Conservation (phyloP, 208 protist species). For the Trypanosoma melophagium region DNA sequence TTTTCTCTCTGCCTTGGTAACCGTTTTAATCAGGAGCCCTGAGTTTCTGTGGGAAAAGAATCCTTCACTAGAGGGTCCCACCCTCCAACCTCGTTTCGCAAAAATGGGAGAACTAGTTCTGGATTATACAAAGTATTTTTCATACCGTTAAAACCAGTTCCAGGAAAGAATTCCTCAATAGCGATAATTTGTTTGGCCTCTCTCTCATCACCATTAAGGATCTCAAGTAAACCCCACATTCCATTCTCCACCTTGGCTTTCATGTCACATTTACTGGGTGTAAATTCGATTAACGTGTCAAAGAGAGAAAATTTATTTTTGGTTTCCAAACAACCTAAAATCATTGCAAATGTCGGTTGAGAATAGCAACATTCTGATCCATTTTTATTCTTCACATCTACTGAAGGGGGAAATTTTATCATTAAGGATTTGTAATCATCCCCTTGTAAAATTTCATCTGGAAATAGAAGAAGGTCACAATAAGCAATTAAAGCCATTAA, state of each 20-base stretch:
- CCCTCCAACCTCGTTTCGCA: not conserved
- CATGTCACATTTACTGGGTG: not conserved
- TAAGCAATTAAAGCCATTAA: constrained; percentile 12
- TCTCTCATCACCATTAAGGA: constrained; percentile 8
- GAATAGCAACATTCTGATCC: not conserved
- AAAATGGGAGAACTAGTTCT: not conserved
- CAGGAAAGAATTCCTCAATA: constrained; percentile 13
- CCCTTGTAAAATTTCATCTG: not conserved
- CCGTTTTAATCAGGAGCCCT: too few species aligned
- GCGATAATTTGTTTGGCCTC: not conserved
- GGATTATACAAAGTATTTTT: constrained; percentile 5
- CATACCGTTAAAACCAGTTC: constrained; percentile 14
- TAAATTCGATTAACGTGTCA: not conserved
- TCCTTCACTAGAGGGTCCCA: too few species aligned
- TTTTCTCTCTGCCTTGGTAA: too few species aligned
- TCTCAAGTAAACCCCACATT: constrained; percentile 11
- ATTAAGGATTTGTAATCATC: constrained; percentile 5
- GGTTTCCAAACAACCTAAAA: not conserved
- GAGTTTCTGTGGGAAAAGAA: too few species aligned
- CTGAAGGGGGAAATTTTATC: not conserved
- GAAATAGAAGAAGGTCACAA: constrained; percentile 18
- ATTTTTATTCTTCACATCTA: not conserved
- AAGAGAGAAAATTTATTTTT: not conserved
- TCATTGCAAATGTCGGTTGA: not conserved
- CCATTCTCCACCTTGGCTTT: not conserved